Conservation (phyloP, 371 early-diverging fungal species). For the Saksenaea vasiformis region DNA sequence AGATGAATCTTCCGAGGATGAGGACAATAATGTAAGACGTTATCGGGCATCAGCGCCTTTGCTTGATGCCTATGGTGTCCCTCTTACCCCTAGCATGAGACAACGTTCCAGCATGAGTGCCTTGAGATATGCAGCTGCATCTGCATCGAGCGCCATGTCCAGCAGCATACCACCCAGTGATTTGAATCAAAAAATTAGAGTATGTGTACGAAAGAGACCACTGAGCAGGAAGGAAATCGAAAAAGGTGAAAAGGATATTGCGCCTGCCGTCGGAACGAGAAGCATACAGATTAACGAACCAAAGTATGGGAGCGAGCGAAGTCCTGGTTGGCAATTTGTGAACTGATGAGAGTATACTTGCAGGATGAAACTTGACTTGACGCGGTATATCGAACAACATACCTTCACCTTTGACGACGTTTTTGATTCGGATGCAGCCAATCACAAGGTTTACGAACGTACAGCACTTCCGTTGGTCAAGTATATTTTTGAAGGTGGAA, state of each 20-base stretch:
- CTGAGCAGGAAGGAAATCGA: constrained; percentile 81
- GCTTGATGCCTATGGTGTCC: constrained; percentile 49
- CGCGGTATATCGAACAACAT: constrained; percentile 93
- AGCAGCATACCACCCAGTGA: constrained; percentile 25
- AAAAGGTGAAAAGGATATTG: constrained; percentile 83
- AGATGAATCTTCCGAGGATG: constrained; percentile 18
- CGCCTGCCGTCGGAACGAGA: constrained; percentile 62
- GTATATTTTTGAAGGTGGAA: constrained; percentile 90
- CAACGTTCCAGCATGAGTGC: constrained; percentile 15
- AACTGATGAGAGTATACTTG: not conserved
- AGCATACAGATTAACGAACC: constrained; percentile 85
- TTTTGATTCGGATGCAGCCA: constrained; percentile 79
- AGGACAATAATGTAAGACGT: constrained; percentile 17
- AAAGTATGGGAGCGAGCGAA: constrained; percentile 58
- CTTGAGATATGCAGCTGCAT: constrained; percentile 11
- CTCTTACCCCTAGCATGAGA: constrained; percentile 12
- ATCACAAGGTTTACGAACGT: constrained; percentile 84
- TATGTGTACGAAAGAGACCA: constrained; percentile 95
- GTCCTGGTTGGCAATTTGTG: not conserved
- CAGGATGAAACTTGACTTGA: constrained; percentile 91
- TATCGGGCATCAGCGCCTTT: constrained; percentile 30
- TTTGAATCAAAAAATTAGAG: constrained; percentile 81
- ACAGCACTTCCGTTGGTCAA: constrained; percentile 91
- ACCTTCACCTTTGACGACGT: constrained; percentile 95
- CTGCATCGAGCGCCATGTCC: constrained; percentile 19